Base-by-base conservation (phyloP, 169 alveolate species). In the Condylostoma magnum region DNA sequence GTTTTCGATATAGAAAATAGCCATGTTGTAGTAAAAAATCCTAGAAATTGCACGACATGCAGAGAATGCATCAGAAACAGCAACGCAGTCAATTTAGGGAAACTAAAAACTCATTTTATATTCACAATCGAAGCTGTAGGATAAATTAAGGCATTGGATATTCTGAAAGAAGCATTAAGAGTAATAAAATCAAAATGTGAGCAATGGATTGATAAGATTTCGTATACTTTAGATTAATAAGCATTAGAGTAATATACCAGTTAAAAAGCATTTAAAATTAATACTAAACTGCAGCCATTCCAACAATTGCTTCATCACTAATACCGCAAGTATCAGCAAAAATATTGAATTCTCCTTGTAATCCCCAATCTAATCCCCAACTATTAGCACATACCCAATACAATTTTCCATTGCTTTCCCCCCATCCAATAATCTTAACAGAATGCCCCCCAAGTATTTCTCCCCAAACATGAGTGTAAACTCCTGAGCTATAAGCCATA, bases 31-130 rank as follows among this genome's bases (percentile, higher is more conserved):
- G 98, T 93, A 22, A 88, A 86, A 57, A 87, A 96, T 70, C 95
- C 96, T 10, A 90, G 97, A 69, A 89, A 91, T 48, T 98, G 99
- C 69, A 96, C 99, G 10, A 87, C 98, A 34, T 98, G 99, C 83
- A 94, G 99, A 76, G 99, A 96, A 67, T 98, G 99, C 68, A 86
- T 97, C 34, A 99, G 98, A 82, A 89, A 93, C 50, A 90, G 84
- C 15, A 75, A 81, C 41, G 76, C 76, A 20, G 74, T 91, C 25
- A 86, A 83, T 56, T 70, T 91, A 28, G 90, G 85, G 3, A 91
- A 91, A 84, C 48, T 79, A n/a, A 87, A 84, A 56, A 86, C 85
- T 51, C 87, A 83, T 54, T 91, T 82, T 79, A 91, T 86, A 52
- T 90, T 90, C 69, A 80, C 85, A 56, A 83, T 90, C 38, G 95